Base-by-base conservation (phyloP, 1,284 basidiomycete species). In the Papiliotrema terrestris region DNA sequence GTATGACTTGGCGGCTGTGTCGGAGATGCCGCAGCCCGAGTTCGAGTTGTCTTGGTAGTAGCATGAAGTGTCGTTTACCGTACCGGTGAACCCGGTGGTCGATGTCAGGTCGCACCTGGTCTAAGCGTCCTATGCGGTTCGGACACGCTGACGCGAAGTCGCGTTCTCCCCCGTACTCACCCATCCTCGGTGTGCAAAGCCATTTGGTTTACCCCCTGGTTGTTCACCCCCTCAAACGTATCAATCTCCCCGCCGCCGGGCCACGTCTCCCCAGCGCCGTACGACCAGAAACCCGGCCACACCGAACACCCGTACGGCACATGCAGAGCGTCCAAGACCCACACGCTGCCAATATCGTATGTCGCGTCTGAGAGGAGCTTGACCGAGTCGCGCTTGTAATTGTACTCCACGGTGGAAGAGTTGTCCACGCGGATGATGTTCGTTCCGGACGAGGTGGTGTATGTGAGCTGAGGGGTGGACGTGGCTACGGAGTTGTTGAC, bases 121-220 rank as follows among this genome's bases (percentile, higher is more conserved):
- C 6, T 32, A 5, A 32, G 29, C 5, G 6, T 32, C 29, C 29
- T n/a, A n/a, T n/a, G n/a, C n/a, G n/a, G n/a, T n/a, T n/a, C n/a
- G 29, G 29, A 32, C 29, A 32, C 29, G 29, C 6, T 5, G 6
- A 5, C 11, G 29, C 29, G 29, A 32, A 11, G 11, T 11, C 29
- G 29, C 29, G 29, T 6, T n/a, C n/a, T n/a, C n/a, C n/a, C n/a
- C n/a, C 15, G 11, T 3, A 59, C 59, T 57, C 42, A 62, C 60
- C 61, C 61, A 36, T 56, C 51, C 29, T 58, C 56, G 29, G 88
- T 89, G 68, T 91, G 89, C 49, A 91, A 80, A 14, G 89, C 89
- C 35, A 84, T 85, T 73, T 90, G 88, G 71, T 91, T 88, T 62
- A 84, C 82, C 29, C 83, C 86, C 69, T 88, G 86, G 62, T 88